Evolutionary conservation across 148 eudicot species (phyloP), one percentile per base, ranked within the genome.

Genomic region (Vaccinium macrocarpon): DNA sequence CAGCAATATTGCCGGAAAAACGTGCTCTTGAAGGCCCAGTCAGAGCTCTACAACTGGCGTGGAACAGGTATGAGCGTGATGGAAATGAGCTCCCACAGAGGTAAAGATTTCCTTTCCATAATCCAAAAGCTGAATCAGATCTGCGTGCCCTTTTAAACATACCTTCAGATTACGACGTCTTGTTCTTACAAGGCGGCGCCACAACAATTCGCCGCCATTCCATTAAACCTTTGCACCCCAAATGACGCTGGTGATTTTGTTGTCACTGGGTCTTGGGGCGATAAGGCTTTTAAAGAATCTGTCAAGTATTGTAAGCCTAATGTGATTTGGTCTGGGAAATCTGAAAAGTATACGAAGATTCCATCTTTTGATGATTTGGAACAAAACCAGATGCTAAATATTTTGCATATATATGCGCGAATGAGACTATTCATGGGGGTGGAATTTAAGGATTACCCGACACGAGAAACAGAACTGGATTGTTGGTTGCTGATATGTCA

Each of bases 11-110:
- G 42, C 99, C 99, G 2, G 97, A 95, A 32, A 82, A 70, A 70
- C 16, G 99, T 97, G 87, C 94, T 95, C 75, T 46, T 19, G 71
- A 86, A 87, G 32, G 99, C 98, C 85, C 91, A 97, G 73, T 89
- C 98, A 0, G 99, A 97, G 85, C 91, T 97, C 86, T 88, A 91
- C 52, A 91, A 92, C 88, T 97, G 94, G 93, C 85, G 84, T 3
- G 87, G 86, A 15, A 90, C 91, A 55, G 98, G 98, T 19, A 95
- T 97, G 99, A 92, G 95, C 62, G 99, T 97, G 14, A 97, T 93
- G 97, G 99, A 97, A 56, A 97, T 97, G 99, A 92, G 95, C 90
- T n/a, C n/a, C n/a, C 99, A 97, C 84, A 82, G 99, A 19, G 98
- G 99, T 0, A 97, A 97, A 14, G 97, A 94, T 5, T 97, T 97